These are phyloP conservation scores for Huntiella decipiens DNA, from an alignment of 2,329 filamentous ascomycete genomes.

Conservation along the genomic window DNA sequence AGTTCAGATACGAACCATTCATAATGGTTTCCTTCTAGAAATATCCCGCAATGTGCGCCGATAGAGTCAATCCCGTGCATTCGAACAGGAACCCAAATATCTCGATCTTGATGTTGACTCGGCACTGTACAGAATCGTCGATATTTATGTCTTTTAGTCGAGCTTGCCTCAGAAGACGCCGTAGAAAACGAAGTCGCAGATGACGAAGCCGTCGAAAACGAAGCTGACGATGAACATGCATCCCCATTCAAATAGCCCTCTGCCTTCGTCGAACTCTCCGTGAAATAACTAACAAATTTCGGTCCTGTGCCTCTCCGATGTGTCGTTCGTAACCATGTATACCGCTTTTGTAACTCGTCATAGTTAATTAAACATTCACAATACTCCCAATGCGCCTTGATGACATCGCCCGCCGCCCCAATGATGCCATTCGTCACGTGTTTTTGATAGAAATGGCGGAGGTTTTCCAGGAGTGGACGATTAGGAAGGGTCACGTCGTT, in stretches of 20 bases:
- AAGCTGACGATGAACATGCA: not conserved
- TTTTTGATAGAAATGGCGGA: slow-evolving; percentile 65
- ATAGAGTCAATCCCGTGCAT: slow-evolving; percentile 78
- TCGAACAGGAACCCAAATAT: slow-evolving; percentile 28
- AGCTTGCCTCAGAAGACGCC: not conserved
- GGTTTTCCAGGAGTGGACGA: slow-evolving; percentile 46
- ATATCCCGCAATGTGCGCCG: slow-evolving; percentile 66
- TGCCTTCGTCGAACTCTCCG: not conserved
- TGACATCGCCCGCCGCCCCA: slow-evolving; percentile 50
- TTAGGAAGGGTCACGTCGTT: slow-evolving; percentile 57
- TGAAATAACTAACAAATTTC: too few relatives aligned
- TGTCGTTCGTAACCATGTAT: slow-evolving; percentile 47
- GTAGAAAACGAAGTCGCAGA: not conserved
- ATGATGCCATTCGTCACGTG: slow-evolving; percentile 52
- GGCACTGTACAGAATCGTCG: not conserved
- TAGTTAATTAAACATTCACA: slow-evolving; percentile 66
- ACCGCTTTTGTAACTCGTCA: slow-evolving; percentile 47
- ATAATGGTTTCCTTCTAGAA: slow-evolving; percentile 55
- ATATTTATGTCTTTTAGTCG: not conserved
- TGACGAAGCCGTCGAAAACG: not conserved
- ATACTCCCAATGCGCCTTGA: slow-evolving; percentile 69
- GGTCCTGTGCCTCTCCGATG: slow-evolving; percentile 40
- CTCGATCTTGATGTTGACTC: slow-evolving; percentile 9
- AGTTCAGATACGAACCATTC: slow-evolving; percentile 61
- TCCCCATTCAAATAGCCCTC: not conserved